Evolutionary conservation across 495 filamentous ascomycete genomes (phyloP), one percentile per base, ranked within the genome.

Genomic region (Massariosphaeria phaeospora): DNA sequence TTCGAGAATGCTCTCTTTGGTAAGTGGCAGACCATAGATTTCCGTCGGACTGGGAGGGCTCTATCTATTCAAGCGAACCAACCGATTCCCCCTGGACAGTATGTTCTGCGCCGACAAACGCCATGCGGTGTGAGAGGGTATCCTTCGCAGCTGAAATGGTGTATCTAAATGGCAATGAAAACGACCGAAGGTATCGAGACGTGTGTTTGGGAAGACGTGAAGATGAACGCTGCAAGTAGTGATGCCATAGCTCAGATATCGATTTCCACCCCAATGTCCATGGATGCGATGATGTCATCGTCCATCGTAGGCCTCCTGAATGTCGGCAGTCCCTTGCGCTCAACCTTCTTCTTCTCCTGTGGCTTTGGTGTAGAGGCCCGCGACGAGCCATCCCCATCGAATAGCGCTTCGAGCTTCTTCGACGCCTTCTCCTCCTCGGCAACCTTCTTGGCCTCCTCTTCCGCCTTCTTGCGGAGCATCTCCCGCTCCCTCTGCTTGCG

Each of bases 401-500:
- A 70, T 35, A 72, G 56, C 15, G 70, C 70, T 38, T 65, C 63
- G 21, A 70, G 39, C 34, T 61, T 57, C 25, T 55, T 56, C 31
- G 55, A 50, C n/a, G 48, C 44, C 40, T 61, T 48, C 52, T 58
- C 54, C 25, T 59, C 66, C 27, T 73, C 67, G 11, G 59, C 61
- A 38, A 71, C 62, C 25, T 67, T 69, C 10, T 55, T 57, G 1
- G 59, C 62, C 6, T 60, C 40, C 42, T 63, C 53, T 39, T 66
- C 62, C 0, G 59, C 65, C 50, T 63, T 38, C 61, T 34, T 71
- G 50, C 3, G 71, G 69, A 48, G 76, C 70, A 52, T 76, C 17
- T 64, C 56, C 66, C 7, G 58, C 60, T 67, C 77, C 66, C 41
- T 81, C 78, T 76, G 77, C 35, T 78, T 78, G 30, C 53, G 59